phyloP scores from a whole-genome alignment of 768 basidiomycete genomes.

The Auriscalpium microsporum region DNA sequence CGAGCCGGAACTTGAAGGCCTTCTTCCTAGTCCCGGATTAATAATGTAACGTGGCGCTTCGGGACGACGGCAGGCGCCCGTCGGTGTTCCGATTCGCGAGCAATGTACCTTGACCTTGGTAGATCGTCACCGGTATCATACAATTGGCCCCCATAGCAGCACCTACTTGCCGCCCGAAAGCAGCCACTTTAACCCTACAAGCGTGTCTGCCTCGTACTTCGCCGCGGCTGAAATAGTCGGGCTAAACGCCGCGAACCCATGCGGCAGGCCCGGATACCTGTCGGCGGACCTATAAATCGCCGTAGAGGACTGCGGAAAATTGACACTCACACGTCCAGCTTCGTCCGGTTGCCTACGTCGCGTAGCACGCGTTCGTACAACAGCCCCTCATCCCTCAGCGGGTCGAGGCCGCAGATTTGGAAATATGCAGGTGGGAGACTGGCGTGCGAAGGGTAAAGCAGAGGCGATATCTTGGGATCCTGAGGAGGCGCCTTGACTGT shows the following conservation, averaged over 20 bases:
- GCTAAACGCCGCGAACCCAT: not conserved
- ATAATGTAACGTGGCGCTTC: too few species aligned
- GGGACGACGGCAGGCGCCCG: too few species aligned
- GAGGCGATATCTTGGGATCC: slow-evolving; percentile 5
- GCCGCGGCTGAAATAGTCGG: not conserved
- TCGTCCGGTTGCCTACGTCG: slow-evolving; percentile 8
- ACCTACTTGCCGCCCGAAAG: not conserved
- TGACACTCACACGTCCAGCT: slow-evolving; percentile 7
- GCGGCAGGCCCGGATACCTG: slow-evolving; percentile 7
- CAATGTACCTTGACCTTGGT: too few species aligned
- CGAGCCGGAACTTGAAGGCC: too few species aligned
- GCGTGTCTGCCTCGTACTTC: not conserved
- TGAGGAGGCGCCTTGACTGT: not conserved
- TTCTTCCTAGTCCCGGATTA: too few species aligned
- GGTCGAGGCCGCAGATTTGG: slow-evolving; percentile 14
- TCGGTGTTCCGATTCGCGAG: too few species aligned
- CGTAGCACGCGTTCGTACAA: slow-evolving; percentile 11
- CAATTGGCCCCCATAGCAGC: too few species aligned
- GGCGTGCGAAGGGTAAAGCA: slow-evolving; percentile 3
- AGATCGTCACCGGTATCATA: too few species aligned
- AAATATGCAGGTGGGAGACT: slow-evolving; percentile 11
- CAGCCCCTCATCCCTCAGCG: slow-evolving; percentile 15
- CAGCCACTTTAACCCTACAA: not conserved
- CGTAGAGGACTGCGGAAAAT: not conserved
- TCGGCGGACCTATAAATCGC: not conserved